phyloP scores from a whole-genome alignment of 345 rosid genomes.

The Aquilaria sinensis region DNA sequence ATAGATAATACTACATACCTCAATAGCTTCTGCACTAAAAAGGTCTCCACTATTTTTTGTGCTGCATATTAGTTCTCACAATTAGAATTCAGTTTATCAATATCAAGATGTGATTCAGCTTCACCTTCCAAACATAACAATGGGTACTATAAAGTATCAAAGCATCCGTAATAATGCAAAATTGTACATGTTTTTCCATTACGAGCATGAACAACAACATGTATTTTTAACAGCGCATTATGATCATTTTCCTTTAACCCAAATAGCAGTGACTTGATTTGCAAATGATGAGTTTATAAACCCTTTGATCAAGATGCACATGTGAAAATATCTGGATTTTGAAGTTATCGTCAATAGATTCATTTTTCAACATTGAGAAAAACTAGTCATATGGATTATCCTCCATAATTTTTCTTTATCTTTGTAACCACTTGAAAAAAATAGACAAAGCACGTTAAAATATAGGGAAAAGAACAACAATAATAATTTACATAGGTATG shows the following conservation, averaged over 20 bases:
- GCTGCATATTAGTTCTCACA: too few relatives aligned
- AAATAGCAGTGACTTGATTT: constrained; percentile 1
- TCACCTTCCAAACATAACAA: not conserved
- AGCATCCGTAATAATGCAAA: not conserved
- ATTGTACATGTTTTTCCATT: not conserved
- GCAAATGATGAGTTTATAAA: not conserved
- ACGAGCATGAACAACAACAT: not conserved
- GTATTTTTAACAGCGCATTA: not conserved
- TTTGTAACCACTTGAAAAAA: not conserved
- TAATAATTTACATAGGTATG: too few relatives aligned
- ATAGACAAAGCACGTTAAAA: too few relatives aligned
- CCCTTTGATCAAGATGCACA: not conserved
- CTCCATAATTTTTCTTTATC: not conserved
- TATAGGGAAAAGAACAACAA: too few relatives aligned
- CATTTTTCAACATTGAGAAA: not conserved
- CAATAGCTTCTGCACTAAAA: too few relatives aligned
- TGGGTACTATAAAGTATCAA: not conserved
- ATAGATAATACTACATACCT: not conserved
- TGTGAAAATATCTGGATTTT: not conserved
- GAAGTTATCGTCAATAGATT: not conserved
- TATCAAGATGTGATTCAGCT: not conserved
- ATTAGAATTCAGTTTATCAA: not conserved
- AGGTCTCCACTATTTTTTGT: too few relatives aligned
- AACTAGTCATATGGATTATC: not conserved
- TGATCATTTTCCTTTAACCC: not conserved